Base-by-base conservation (phyloP, 495 filamentous ascomycete species). In the Penicillium roqueforti region DNA sequence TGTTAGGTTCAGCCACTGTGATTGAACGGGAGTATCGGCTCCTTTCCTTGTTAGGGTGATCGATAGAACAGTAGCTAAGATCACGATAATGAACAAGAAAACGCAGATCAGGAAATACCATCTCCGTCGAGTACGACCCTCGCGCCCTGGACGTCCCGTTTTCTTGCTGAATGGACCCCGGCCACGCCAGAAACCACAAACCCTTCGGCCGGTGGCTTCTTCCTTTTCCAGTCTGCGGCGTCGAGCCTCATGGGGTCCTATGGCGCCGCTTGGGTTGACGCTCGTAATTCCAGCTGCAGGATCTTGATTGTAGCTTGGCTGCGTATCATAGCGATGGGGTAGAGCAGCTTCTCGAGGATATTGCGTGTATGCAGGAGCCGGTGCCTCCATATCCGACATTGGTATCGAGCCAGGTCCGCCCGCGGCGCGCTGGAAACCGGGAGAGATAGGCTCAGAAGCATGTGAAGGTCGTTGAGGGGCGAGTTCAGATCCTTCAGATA, bases 1-100 rank as follows among this genome's bases (percentile, higher is more conserved):
- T 1, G 91, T 95, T 23, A 95, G 66, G 61, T 95, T 96, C 29
- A 95, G 76, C 83, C 87, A 96, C 29, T 80, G 72, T 4, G 80
- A 79, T 54, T 82, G 72, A 14, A 77, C 74, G 0, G 60, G 58
- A 9, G 61, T 80, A 20, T 56, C 59, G 55, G 66, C 65, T 14
- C 61, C 68, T 50, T 76, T 78, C n/a, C 70, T 75, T 18, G 80
- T 80, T 48, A 92, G 68, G 2, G 81, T 77, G 34, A 82, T 76
- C 1, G 80, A 85, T 0, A 91, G 75, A 3, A 83, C 70, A 31
- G 87, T 64, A 4, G 78, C 79, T 19, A 87, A 41, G 32, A 84
- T 73, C 25, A 88, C 79, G 52, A 87, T 74, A 6, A 72, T 55
- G 2, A 89, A 56, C 29, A 89, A 72, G 9, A 72, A 73, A 10